These are phyloP conservation scores for Colletotrichum godetiae DNA, from an alignment of 2,329 filamentous ascomycete genomes.

Conservation along the genomic window DNA sequence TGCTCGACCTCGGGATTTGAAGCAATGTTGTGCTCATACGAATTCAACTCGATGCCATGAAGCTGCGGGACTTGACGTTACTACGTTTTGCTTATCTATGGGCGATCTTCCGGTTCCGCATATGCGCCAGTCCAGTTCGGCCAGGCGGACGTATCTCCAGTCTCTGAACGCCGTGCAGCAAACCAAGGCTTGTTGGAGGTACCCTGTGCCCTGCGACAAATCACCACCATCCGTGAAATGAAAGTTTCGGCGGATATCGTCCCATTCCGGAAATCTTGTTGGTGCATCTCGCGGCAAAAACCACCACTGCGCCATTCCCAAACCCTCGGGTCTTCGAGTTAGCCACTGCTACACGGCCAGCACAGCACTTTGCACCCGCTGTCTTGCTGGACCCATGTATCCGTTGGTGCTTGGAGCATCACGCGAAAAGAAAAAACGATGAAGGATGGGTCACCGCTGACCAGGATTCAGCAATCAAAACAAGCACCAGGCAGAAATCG, in stretches of 20 bases:
- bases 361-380: neutral
- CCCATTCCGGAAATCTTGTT: constrained; percentile 30
- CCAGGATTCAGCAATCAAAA: neutral
- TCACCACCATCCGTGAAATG: constrained; percentile 19
- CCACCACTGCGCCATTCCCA: constrained; percentile 23
- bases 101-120: neutral
- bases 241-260: constrained; percentile 9
- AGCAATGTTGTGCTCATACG: neutral
- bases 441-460: neutral
- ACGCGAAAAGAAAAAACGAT: neutral
- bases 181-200: constrained; percentile 16
- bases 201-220: constrained; percentile 21
- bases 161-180: constrained; percentile 21
- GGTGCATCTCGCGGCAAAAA: constrained; percentile 33
- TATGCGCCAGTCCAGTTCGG: neutral
- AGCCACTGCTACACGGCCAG: constrained; percentile 1
- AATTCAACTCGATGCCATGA: neutral
- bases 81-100: neutral
- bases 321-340: constrained; percentile 11
- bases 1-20: neutral
- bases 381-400: neutral
- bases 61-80: neutral
- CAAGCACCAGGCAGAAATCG: neutral
- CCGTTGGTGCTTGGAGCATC: neutral
- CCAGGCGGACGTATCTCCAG: constrained; percentile 7